phyloP scores from a whole-genome alignment of 371 early-diverging fungal genomes.

The Mucor plumbeus region DNA sequence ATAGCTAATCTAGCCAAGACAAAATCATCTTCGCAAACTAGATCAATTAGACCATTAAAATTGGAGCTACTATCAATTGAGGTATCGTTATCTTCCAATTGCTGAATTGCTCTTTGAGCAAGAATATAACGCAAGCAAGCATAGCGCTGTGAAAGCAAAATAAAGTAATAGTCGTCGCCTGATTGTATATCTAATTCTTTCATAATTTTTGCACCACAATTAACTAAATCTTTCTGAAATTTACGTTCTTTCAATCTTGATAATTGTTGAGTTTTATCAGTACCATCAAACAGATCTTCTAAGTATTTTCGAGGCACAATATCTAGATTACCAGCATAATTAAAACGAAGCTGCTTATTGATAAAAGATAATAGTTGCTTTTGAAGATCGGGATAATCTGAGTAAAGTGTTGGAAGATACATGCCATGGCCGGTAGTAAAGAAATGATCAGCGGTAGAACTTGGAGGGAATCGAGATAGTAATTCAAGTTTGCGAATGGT shows the following conservation, averaged over 20 bases:
- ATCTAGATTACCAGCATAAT: conserved; percentile 43
- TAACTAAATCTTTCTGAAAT: conserved; percentile 48
- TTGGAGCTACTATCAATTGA: conserved; percentile 44
- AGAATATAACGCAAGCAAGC: conserved; percentile 45
- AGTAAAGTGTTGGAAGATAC: conserved; percentile 25
- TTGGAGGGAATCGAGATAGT: conserved; percentile 33
- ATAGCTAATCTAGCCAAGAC: conserved; percentile 43
- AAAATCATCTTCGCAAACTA: conserved; percentile 31
- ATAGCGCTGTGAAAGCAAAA: conserved; percentile 44
- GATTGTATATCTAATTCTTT: conserved; percentile 26
- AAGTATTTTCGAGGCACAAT: conserved; percentile 28
- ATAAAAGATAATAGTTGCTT: conserved; percentile 36
- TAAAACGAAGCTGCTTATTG: conserved; percentile 44
- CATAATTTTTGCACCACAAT: conserved; percentile 37
- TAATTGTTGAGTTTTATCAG: conserved; percentile 27
- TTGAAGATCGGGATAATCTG: conserved; percentile 25
- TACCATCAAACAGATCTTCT: conserved; percentile 16
- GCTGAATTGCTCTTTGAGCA: conserved; percentile 41
- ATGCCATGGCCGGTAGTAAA: conserved; percentile 34
- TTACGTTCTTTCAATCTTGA: conserved; percentile 42
- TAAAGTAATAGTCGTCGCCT: conserved; percentile 37
- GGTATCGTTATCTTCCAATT: conserved; percentile 41
- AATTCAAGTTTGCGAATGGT: conserved; percentile 40
- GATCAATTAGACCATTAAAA: conserved; percentile 49
- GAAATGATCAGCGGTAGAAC: conserved; percentile 29